Evolutionary conservation across 495 filamentous ascomycete genomes (phyloP), one percentile per base, ranked within the genome.

Genomic region (Margaritispora aquatica): DNA sequence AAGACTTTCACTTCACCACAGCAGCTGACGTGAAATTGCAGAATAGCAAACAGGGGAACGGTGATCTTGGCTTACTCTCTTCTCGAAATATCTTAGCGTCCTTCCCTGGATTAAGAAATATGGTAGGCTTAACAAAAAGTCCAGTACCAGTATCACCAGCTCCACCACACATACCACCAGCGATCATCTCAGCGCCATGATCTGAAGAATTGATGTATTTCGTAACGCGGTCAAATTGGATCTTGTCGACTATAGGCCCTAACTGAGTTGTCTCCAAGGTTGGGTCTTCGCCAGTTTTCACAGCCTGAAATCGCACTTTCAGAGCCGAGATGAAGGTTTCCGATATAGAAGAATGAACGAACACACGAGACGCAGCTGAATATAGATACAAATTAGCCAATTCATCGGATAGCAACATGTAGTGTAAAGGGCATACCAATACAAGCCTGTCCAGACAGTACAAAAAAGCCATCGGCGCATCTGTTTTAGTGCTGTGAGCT

Each of bases 221-320:
- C 47, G 78, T 75, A 4, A 85, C 84, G 62, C 86, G 86, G 41
- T 75, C 72, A 17, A 80, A 75, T 8, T 85, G 85, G 0, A 77
- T 73, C 54, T 78, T 76, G 59, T 87, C 80, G 23, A 86, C 86
- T 15, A 88, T 71, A 1, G 87, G 87, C 0, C 90, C 87, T 0
- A 86, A 81, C 2, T 77, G 84, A 31, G 77, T 76, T 15, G 74
- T 74, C 9, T 74, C 70, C 0, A 77, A 74, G 58, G 78, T 81
- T 17, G 86, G 85, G 46, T 72, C 72, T 5, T 84, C 4, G 11
- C 47, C 86, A 19, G 87, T 74, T 15, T 58, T 60, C 21, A 67
- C 66, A 21, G 61, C 59, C 24, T 63, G 19, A 23, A 62, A 52
- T 15, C 24, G 31, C 1, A 47, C 41, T 24, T 58, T 52, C 2